Evolutionary conservation across 306 rosid genomes (phyloP).

Genomic region (Cucurbita argyrosperma): DNA sequence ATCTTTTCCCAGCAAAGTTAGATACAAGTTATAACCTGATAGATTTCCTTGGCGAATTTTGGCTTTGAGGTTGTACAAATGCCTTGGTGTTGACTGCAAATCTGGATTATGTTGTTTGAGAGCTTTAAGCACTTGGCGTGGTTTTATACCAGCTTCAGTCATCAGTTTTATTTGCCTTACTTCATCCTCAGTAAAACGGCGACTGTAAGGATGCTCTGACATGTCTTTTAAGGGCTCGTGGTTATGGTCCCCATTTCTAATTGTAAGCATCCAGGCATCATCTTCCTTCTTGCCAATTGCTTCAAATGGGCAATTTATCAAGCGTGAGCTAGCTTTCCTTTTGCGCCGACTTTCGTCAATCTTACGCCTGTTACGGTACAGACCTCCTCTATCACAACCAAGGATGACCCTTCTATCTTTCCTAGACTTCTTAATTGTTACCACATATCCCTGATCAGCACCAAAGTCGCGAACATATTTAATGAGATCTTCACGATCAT

Average conservation of each 20-base stretch:
- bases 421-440: constrained; percentile 71
- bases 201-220: constrained; percentile 70
- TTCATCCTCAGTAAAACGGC: constrained; percentile 64
- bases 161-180: constrained; percentile 44
- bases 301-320: constrained; percentile 73
- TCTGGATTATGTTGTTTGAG: constrained; percentile 66
- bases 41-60: constrained; percentile 67
- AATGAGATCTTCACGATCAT: constrained; percentile 62
- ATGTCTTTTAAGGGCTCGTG: constrained; percentile 64
- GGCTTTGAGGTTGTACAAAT: constrained; percentile 67
- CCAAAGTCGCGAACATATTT: constrained; percentile 59
- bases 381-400: constrained; percentile 75
- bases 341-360: constrained; percentile 57
- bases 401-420: constrained; percentile 73
- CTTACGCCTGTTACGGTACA: constrained; percentile 67
- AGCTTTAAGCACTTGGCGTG: constrained; percentile 65
- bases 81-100: constrained; percentile 66
- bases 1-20: constrained; percentile 4
- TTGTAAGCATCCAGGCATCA: constrained; percentile 48
- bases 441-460: constrained; percentile 64
- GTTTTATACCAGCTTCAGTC: constrained; percentile 70
- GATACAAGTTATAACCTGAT: constrained; percentile 31
- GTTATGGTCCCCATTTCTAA: constrained; percentile 59
- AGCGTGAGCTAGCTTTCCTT: constrained; percentile 61
- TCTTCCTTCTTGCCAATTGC: constrained; percentile 58